phyloP scores from a whole-genome alignment of 2,329 filamentous ascomycete species.

The Fusarium camptoceras region DNA sequence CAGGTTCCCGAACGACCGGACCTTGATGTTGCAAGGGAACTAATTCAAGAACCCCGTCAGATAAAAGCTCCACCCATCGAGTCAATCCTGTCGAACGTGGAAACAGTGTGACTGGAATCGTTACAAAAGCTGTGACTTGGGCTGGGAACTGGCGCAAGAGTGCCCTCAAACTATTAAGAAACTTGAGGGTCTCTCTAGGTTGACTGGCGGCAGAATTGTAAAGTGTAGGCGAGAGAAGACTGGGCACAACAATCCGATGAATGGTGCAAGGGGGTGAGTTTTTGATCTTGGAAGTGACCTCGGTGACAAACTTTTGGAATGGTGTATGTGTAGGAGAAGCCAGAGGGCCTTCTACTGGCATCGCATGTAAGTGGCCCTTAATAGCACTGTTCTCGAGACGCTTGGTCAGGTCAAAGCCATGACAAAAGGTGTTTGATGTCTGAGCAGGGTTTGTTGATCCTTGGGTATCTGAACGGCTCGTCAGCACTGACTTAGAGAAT shows the following conservation, averaged over 20 bases:
- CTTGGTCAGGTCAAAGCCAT: conserved; percentile 78
- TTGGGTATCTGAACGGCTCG: conserved; percentile 33
- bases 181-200: conserved; percentile 81
- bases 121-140: conserved; percentile 77
- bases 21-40: conserved; percentile 72
- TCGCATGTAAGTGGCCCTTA: conserved; percentile 63
- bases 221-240: conserved; percentile 84
- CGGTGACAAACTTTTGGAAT: conserved; percentile 73
- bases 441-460: conserved; percentile 38
- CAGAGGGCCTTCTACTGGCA: conserved; percentile 56
- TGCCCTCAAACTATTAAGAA: conserved; percentile 81
- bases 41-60: conserved; percentile 88
- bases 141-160: conserved; percentile 76
- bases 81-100: conserved; percentile 80
- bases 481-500: conserved; percentile 1
- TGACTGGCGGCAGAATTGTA: conserved; percentile 77
- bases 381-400: conserved; percentile 64
- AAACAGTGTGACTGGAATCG: conserved; percentile 83
- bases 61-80: conserved; percentile 86
- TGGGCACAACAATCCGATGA: conserved; percentile 88
- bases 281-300: conserved; percentile 66
- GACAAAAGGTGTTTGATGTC: conserved; percentile 67
- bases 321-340: conserved; percentile 41
- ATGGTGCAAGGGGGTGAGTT: conserved; percentile 70
- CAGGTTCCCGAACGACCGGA: conserved; percentile 62